Evolutionary conservation across 1,284 basidiomycete species (phyloP).

Genomic region (Xerocomus nothofagi): DNA sequence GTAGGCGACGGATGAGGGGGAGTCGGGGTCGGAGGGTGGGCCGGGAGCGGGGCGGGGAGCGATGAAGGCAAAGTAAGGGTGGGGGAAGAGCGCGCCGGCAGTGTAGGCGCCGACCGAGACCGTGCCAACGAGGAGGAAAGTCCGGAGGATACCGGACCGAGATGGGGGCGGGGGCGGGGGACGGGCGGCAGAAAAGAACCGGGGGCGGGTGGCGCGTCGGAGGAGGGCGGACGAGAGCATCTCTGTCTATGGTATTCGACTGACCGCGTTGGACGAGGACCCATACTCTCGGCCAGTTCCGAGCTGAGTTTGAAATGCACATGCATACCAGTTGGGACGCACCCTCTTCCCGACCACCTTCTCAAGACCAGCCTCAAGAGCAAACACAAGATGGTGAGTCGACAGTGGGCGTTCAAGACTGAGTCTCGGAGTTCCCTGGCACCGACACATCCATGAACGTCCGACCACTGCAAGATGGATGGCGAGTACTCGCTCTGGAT

Average conservation of each 20-base stretch:
- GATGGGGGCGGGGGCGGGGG: not conserved
- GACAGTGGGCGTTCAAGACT: slow-evolving; percentile 3
- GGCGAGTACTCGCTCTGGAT: slow-evolving; percentile 27
- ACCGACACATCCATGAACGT: slow-evolving; percentile 20
- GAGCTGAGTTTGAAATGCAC: slow-evolving; percentile 20
- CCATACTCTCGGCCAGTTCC: slow-evolving; percentile 20
- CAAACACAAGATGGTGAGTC: slow-evolving; percentile 30
- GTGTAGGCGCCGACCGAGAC: slow-evolving; percentile 42
- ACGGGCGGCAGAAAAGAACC: slow-evolving; percentile 8
- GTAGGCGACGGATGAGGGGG: slow-evolving; percentile 62
- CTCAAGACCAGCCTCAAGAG: slow-evolving; percentile 23
- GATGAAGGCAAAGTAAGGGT: slow-evolving; percentile 58
- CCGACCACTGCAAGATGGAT: slow-evolving; percentile 22
- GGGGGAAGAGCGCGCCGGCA: slow-evolving; percentile 64
- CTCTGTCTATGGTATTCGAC: not conserved
- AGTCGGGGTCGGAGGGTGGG: slow-evolving; percentile 56
- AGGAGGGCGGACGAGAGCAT: slow-evolving; percentile 13
- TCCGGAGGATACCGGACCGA: slow-evolving; percentile 9
- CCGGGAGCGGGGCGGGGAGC: slow-evolving; percentile 69
- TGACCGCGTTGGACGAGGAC: not conserved
- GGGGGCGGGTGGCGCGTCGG: slow-evolving; percentile 11
- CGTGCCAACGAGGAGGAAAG: slow-evolving; percentile 23
- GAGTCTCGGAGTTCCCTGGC: slow-evolving; percentile 22
- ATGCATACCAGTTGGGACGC: not conserved
- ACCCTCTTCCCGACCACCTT: not conserved